phyloP scores from a whole-genome alignment of 495 filamentous ascomycete species.

The Beverwykella pulmonaria region DNA sequence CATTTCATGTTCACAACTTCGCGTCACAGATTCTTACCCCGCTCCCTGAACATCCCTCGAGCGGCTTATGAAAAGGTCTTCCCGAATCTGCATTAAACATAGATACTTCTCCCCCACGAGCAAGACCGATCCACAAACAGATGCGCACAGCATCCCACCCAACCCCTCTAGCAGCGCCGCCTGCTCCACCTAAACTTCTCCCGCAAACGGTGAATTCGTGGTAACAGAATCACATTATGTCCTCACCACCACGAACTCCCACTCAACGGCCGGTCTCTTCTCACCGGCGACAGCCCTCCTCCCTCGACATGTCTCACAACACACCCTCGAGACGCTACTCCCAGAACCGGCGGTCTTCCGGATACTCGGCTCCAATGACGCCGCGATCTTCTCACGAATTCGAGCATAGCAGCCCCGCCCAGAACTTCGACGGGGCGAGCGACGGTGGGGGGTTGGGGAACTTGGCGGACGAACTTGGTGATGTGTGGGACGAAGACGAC shows the following conservation, averaged over 20 bases:
- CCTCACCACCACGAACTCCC: conserved; percentile 67
- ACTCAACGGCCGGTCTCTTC: conserved; percentile 56
- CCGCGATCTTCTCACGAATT: conserved; percentile 55
- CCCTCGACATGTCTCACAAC: conserved; percentile 57
- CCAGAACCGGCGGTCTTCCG: conserved; percentile 43
- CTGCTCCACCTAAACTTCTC: not conserved
- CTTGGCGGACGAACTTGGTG: conserved; percentile 77
- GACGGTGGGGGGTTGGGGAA: conserved; percentile 62
- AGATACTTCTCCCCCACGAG: conserved; percentile 11
- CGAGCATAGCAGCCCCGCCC: conserved; percentile 47
- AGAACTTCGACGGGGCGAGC: conserved; percentile 43
- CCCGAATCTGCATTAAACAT: not conserved
- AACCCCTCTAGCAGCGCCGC: not conserved
- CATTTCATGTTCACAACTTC: not conserved
- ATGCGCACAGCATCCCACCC: conserved; percentile 16
- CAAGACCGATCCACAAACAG: conserved; percentile 4
- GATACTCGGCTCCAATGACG: conserved; percentile 57
- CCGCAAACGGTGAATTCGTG: not conserved
- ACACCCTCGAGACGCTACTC: conserved; percentile 53
- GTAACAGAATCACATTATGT: conserved; percentile 44
- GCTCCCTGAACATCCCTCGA: not conserved
- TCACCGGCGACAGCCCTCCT: conserved; percentile 58
- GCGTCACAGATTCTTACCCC: not conserved
- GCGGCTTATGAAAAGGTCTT: not conserved
- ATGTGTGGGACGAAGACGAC: conserved; percentile 59